A percentile compares a stretch with the other conserved stretches of the same genome.
phyloP scores from a whole-genome alignment of 2,329 filamentous ascomycete genomes.

The Lachnellula arida region DNA sequence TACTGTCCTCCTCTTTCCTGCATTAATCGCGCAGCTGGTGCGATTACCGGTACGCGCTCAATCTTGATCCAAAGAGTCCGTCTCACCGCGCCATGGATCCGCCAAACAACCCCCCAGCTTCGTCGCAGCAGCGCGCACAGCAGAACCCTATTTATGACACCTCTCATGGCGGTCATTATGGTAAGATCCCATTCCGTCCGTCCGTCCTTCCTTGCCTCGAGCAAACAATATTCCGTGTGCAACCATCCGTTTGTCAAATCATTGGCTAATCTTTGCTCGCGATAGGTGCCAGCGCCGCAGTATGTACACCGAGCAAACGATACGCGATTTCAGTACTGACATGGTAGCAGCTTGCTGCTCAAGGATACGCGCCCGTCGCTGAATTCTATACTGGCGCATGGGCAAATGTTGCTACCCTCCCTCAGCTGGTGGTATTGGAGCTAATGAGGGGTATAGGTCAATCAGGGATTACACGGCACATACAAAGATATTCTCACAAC shows the following conservation, averaged over 20 bases:
- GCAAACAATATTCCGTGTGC: slow-evolving; percentile 9
- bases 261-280: slow-evolving; percentile 24
- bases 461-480: slow-evolving; percentile 85
- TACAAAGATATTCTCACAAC: slow-evolving; percentile 98
- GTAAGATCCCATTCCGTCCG: slow-evolving; percentile 44
- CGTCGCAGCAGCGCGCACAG: slow-evolving; percentile 54
- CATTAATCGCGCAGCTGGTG: not conserved
- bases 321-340: slow-evolving; percentile 22
- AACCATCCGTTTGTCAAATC: slow-evolving; percentile 1
- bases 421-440: slow-evolving; percentile 19
- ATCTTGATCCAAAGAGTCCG: not conserved
- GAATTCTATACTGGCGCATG: slow-evolving; percentile 92
- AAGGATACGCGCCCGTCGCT: slow-evolving; percentile 80
- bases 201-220: not conserved
- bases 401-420: slow-evolving; percentile 68
- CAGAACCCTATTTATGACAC: slow-evolving; percentile 61
- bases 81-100: slow-evolving; percentile 45
- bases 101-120: slow-evolving; percentile 43
- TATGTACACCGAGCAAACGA: slow-evolving; percentile 40
- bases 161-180: slow-evolving; percentile 71
- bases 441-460: slow-evolving; percentile 57
- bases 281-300: slow-evolving; percentile 62
- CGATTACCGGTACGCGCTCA: not conserved
- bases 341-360: slow-evolving; percentile 65
- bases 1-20: not conserved